Evolutionary conservation across 2,329 filamentous ascomycete genomes (phyloP), one percentile per base, ranked within the genome.

Genomic region (Alternaria atra): DNA sequence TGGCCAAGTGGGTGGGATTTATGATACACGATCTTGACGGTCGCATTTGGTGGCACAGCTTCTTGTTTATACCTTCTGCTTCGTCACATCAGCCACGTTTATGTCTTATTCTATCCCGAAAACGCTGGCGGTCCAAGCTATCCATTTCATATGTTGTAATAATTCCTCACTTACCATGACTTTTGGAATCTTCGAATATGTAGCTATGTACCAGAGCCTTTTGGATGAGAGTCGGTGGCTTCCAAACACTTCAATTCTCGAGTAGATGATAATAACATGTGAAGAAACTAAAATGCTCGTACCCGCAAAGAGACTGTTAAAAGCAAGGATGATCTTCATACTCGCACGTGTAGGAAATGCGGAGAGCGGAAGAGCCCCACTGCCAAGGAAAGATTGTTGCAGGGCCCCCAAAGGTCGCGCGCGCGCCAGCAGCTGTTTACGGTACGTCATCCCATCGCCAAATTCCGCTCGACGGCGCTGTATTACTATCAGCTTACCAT

Each of bases 21-120:
- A 69, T 57, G 68, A 71, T 65, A 60, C 56, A 72, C 68, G 67
- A 72, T 70, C 66, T 68, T 52, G 65, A 71, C 66, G 70, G 66
- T 72, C 70, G 64, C 62, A 60, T 60, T 57, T 65, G 69, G 67
- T 56, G 58, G 55, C 65, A 60, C 52, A 61, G 58, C 57, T 66
- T 62, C 63, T 59, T 61, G 64, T 71, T 68, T 55, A 68, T 69
- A 69, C 55, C 57, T 56, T 58, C 40, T 59, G 55, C 50, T 56
- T 61, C 13, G 48, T 56, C 52, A 50, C 50, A 54, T 52, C n/a
- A 51, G 44, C 53, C 34, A 53, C 52, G 27, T 51, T 55, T 56
- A 56, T 46, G 47, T 42, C 37, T 50, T 39, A 13, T 57, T 56
- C 29, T 56, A 43, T 47, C 17, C 30, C 15, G 20, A n/a, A 43